Conservation (phyloP, 768 basidiomycete species). For the Panaeolus papilionaceus region DNA sequence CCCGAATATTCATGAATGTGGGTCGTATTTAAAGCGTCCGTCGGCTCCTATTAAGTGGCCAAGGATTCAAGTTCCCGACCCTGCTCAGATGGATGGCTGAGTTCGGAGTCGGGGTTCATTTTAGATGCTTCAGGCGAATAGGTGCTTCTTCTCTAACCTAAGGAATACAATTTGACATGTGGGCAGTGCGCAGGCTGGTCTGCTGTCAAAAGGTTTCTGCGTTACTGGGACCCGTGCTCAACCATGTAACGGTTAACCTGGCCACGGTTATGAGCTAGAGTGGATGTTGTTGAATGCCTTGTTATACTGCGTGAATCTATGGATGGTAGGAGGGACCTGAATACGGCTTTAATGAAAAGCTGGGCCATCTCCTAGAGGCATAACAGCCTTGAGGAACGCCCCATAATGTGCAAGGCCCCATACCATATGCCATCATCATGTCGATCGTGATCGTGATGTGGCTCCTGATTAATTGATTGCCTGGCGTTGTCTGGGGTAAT, state of each 20-base stretch:
- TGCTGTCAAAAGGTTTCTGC: no score
- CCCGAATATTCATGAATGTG: neutral
- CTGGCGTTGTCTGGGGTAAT: neutral
- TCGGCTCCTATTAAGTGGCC: neutral
- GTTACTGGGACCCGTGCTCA: no score
- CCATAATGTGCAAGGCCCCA: no score
- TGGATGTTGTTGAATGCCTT: no score
- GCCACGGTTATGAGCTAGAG: neutral
- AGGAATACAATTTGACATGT: no score
- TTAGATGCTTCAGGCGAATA: neutral
- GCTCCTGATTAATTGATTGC: neutral
- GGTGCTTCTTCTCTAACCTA: neutral
- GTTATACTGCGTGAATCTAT: no score
- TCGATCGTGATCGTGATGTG: conserved; percentile 8
- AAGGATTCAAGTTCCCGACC: neutral
- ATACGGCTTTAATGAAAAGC: no score
- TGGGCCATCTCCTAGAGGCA: no score
- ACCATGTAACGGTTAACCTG: no score
- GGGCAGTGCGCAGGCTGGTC: no score
- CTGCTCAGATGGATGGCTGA: neutral
- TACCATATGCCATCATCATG: neutral
- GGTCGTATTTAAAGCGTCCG: neutral
- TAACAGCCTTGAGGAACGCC: neutral
- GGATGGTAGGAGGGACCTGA: no score
- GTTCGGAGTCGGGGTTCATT: neutral